Conservation (phyloP, 257 asterid species). For the Nicotiana sylvestris region DNA sequence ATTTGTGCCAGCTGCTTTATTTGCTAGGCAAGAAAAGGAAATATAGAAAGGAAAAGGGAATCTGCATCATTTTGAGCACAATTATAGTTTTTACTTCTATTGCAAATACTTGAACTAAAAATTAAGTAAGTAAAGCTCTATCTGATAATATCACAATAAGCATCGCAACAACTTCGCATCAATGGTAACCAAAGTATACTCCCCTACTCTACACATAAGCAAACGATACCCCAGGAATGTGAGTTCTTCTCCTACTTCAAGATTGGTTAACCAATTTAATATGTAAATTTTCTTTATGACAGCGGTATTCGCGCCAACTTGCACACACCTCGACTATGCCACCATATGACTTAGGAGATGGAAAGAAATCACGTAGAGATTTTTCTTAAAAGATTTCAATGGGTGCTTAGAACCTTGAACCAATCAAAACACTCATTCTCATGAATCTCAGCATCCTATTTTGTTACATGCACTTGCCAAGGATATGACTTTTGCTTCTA, state of each 20-base stretch:
- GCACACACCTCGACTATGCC: too few relatives aligned
- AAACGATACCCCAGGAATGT: neutral
- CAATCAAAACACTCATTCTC: neutral
- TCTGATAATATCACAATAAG: neutral
- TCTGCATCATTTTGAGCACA: neutral
- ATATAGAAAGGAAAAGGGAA: neutral
- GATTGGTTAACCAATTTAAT: neutral
- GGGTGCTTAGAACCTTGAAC: neutral
- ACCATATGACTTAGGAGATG: too few relatives aligned
- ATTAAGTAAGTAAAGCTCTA: neutral
- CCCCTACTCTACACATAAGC: neutral
- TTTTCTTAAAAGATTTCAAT: neutral
- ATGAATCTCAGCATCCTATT: neutral
- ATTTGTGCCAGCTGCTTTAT: neutral
- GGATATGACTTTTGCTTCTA: neutral
- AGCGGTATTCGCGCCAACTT: too few relatives aligned
- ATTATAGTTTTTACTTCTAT: neutral
- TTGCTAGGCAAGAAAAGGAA: neutral
- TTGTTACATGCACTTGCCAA: too few relatives aligned
- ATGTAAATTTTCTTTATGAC: too few relatives aligned
- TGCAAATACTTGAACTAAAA: neutral
- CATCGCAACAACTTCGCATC: neutral
- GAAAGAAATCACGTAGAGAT: neutral
- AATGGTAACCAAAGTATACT: neutral
- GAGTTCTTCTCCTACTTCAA: slow-evolving; percentile 7